Evolutionary conservation across 106 monocot genomes (phyloP).

Genomic region (Dioscorea alata): DNA sequence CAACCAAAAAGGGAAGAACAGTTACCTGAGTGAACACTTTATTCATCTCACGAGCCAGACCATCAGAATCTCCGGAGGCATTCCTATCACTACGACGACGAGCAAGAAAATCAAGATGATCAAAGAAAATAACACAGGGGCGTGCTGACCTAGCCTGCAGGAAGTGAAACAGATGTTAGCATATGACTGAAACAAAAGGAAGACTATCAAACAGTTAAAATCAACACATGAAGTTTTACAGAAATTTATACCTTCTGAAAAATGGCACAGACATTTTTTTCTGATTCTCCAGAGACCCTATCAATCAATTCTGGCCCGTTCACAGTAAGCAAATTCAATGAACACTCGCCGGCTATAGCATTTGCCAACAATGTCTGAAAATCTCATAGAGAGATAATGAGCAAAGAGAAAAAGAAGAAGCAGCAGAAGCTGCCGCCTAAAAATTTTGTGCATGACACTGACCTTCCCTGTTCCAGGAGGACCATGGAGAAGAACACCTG

Average conservation of each 20-base stretch:
- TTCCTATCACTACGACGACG: slow-evolving; percentile 97
- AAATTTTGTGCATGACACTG: too few species aligned
- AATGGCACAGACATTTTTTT: slow-evolving; percentile 95
- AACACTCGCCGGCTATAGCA: slow-evolving; percentile 96
- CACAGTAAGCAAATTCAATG: slow-evolving; percentile 88
- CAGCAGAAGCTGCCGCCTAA: neutral
- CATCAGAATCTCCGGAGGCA: slow-evolving; percentile 96
- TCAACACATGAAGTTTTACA: neutral
- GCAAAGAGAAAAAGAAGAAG: neutral
- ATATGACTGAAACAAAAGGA: neutral
- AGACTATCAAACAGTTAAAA: neutral
- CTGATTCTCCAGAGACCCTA: slow-evolving; percentile 98
- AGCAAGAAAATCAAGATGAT: slow-evolving; percentile 96
- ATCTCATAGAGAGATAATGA: neutral
- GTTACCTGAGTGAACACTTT: slow-evolving; percentile 93
- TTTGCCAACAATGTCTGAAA: slow-evolving; percentile 88
- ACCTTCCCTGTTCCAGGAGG: slow-evolving; percentile 99
- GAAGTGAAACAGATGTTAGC: slow-evolving; percentile 2
- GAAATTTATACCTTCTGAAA: slow-evolving; percentile 71
- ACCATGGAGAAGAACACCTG: slow-evolving; percentile 94
- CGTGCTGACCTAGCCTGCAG: slow-evolving; percentile 86
- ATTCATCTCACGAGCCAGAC: slow-evolving; percentile 99
- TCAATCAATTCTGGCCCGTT: slow-evolving; percentile 97
- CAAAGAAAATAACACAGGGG: slow-evolving; percentile 99
- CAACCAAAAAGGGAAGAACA: neutral